A percentile compares a stretch with the other conserved stretches of the same genome.
Evolutionary conservation across 2,329 filamentous ascomycete species (phyloP).

Genomic region (Fusarium guadeloupense): DNA sequence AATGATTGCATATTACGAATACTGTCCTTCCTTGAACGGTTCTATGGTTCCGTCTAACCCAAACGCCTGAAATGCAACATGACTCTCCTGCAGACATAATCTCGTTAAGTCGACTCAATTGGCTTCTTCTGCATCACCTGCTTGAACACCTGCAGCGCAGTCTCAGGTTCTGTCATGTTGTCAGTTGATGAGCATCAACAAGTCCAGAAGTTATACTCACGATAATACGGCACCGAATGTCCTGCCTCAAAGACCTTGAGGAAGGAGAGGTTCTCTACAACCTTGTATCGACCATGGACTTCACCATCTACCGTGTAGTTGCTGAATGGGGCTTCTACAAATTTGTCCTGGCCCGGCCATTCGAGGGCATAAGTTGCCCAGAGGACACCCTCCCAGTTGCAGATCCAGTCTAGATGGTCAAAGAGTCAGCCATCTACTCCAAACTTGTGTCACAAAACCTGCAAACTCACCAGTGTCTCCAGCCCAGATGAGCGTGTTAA

Average conservation of each 20-base stretch:
- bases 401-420: constrained; percentile 59
- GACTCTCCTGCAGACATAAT: background rate
- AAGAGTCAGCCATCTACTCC: background rate
- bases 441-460: background rate
- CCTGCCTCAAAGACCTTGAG: constrained; percentile 67
- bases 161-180: constrained; percentile 35
- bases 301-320: constrained; percentile 60
- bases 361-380: constrained; percentile 57
- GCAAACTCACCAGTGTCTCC: constrained; percentile 57
- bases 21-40: background rate
- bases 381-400: constrained; percentile 65
- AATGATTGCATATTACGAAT: constrained; percentile 1
- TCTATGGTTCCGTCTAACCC: background rate
- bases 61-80: constrained; percentile 2
- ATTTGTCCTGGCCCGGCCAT: constrained; percentile 53
- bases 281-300: constrained; percentile 61
- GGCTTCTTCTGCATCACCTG: constrained; percentile 40
- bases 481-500: constrained; percentile 62
- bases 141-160: constrained; percentile 42
- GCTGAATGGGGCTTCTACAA: constrained; percentile 45
- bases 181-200: background rate
- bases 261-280: constrained; percentile 64
- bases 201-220: constrained; percentile 17
- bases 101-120: constrained; percentile 31
- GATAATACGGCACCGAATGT: constrained; percentile 63